A percentile compares a stretch with the other conserved stretches of the same genome.
phyloP scores from a whole-genome alignment of 2,329 filamentous ascomycete genomes.

The Arthrinium puccinioides region DNA sequence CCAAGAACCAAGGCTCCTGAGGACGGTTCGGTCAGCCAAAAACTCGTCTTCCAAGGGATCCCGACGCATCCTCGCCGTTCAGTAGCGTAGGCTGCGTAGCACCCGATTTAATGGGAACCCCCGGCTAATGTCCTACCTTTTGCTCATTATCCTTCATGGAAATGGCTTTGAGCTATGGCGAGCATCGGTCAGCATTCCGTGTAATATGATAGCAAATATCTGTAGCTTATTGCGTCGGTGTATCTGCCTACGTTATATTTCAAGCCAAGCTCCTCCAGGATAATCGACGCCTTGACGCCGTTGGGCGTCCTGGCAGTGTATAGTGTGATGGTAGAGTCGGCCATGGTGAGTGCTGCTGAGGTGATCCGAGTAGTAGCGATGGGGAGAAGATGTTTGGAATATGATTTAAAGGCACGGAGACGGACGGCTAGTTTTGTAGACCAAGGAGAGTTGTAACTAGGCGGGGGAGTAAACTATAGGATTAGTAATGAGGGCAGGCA shows the following conservation, averaged over 20 bases:
- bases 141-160: conserved; percentile 70
- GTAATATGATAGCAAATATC: too few species aligned
- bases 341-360: conserved; percentile 23
- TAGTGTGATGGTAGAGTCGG: conserved; percentile 61
- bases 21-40: background rate
- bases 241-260: conserved; percentile 58
- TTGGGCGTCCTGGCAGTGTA: conserved; percentile 83
- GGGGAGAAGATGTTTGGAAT: background rate
- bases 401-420: background rate
- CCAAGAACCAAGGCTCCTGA: conserved; percentile 71
- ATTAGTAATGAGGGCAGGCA: too few species aligned
- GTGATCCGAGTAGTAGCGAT: background rate
- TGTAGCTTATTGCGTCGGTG: background rate
- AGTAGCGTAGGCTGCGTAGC: background rate
- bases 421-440: background rate
- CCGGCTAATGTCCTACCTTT: conserved; percentile 46
- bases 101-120: background rate
- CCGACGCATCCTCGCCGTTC: too few species aligned
- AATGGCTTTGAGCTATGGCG: conserved; percentile 46
- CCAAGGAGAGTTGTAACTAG: too few species aligned
- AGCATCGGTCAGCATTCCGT: conserved; percentile 4
- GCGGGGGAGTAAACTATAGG: too few species aligned
- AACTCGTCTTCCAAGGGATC: too few species aligned
- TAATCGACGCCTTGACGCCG: conserved; percentile 82
- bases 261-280: conserved; percentile 76